phyloP scores from a whole-genome alignment of 768 basidiomycete species.

The Termitomyces heimii region DNA sequence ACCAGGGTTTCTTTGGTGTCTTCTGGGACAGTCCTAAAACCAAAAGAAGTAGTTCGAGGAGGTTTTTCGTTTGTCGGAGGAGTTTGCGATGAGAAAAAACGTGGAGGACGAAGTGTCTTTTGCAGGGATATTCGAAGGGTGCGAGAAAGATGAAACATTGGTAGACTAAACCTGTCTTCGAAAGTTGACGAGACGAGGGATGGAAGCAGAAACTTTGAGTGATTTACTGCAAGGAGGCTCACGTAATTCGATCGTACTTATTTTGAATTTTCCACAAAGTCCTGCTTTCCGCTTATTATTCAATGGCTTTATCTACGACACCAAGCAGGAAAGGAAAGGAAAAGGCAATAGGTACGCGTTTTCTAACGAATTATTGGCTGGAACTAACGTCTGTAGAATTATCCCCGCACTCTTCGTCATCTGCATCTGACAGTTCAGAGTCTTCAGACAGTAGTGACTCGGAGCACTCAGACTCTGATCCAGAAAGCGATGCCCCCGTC shows the following conservation, averaged over 20 bases:
- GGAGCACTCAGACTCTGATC: constrained; percentile 32
- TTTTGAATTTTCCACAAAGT: background rate
- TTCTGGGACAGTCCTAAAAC: constrained; percentile 85
- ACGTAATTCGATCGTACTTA: constrained; percentile 12
- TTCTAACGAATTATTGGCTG: background rate
- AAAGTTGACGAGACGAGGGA: background rate
- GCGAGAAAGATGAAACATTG: constrained; percentile 10
- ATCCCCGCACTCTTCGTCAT: constrained; percentile 5
- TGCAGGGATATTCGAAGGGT: constrained; percentile 3
- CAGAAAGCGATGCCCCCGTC: constrained; percentile 40
- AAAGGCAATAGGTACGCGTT: constrained; percentile 29
- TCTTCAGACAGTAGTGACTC: constrained; percentile 24
- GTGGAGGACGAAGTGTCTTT: background rate
- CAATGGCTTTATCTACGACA: constrained; percentile 13
- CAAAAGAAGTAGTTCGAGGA: constrained; percentile 75
- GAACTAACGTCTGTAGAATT: background rate
- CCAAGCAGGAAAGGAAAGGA: constrained; percentile 42
- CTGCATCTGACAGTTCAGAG: constrained; percentile 24
- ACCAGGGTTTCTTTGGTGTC: constrained; percentile 86
- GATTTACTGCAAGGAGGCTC: background rate
- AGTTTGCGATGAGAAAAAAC: constrained; percentile 17
- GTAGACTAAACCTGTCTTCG: too few relatives aligned
- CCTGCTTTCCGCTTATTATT: background rate
- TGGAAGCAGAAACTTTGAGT: too few relatives aligned
- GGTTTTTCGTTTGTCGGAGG: constrained; percentile 10